Base-by-base conservation (phyloP, 768 basidiomycete species). In the Ramaria sp. region DNA sequence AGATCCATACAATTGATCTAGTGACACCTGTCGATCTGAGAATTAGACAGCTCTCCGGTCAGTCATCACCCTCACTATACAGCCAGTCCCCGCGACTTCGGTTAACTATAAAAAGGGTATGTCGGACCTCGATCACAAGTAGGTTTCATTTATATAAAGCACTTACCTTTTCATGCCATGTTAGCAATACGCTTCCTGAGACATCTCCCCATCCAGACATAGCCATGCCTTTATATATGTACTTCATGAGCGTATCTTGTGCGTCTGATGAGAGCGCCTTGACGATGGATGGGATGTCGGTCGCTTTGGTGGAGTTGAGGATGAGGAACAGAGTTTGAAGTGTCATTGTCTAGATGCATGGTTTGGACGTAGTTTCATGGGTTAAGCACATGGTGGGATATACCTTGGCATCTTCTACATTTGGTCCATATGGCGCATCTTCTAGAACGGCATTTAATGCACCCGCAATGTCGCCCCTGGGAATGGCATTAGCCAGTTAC, bases 211-310 rank as follows among this genome's bases (percentile, higher is more conserved):
- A 75, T 15, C 76, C 82, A 1, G 76, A 73, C 64, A 77, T 69
- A 17, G 75, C 80, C 94, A 96, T 97, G 15, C 91, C 94, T 73
- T 98, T 98, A 80, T 97, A 98, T 15, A 98, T 74, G 66, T 95
- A 98, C 68, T 94, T 95, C 95, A 96, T 98, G 54, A 97, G 77
- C 33, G 85, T 88, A 66, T 96, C 95, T 65, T 93, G 90, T 45
- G 78, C 72, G 51, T 89, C 86, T 62, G 78, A 78, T 2, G 84
- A 78, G 31, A 97, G 77, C 0, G 76, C 68, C 64, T 84, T 87
- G 68, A 96, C 77, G 51, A 88, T 81, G 24, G 72, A 72, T 2
- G 86, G 76, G 60, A 97, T 91, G 60, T 97, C 94, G 1, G 89
- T 78, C 5, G 91, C 74, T 68, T 95, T 91, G 12, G 93, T 96